Evolutionary conservation across 805 yeast species (phyloP).

Genomic region (Starmerella etchellsii): DNA sequence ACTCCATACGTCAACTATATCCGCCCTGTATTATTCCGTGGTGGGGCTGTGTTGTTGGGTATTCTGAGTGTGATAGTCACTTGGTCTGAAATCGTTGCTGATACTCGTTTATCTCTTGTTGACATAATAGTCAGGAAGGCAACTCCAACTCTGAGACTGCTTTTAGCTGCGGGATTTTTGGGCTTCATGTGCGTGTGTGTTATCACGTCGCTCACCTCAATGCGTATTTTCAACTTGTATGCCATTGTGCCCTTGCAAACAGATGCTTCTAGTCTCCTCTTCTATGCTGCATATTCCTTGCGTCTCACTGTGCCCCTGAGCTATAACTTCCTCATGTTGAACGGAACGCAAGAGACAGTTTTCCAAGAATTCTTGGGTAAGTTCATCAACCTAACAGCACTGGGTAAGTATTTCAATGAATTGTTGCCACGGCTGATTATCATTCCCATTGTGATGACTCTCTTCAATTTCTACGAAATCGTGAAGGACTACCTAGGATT

Average conservation of each 20-base stretch:
- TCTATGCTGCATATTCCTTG: conserved; percentile 68
- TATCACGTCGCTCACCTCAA: conserved; percentile 49
- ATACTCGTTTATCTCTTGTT: conserved; percentile 50
- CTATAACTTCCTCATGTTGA: conserved; percentile 61
- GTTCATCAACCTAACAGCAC: conserved; percentile 60
- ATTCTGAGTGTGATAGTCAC: conserved; percentile 40
- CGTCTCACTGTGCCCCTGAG: conserved; percentile 72
- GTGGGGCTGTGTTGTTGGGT: conserved; percentile 34
- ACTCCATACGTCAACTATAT: conserved; percentile 18
- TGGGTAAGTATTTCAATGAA: conserved; percentile 59
- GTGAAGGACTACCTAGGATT: conserved; percentile 35
- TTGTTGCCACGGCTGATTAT: conserved; percentile 64
- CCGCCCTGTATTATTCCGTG: conserved; percentile 36
- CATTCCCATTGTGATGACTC: conserved; percentile 53
- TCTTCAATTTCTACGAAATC: conserved; percentile 55
- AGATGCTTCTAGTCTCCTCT: conserved; percentile 61
- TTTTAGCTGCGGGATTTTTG: conserved; percentile 34
- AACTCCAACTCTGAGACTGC: conserved; percentile 32
- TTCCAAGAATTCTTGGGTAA: conserved; percentile 67
- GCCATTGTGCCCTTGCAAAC: conserved; percentile 60
- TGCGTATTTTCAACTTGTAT: conserved; percentile 62
- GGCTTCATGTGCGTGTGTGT: conserved; percentile 61
- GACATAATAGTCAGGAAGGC: conserved; percentile 34
- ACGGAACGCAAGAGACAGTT: conserved; percentile 38
- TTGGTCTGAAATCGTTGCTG: conserved; percentile 67